These are phyloP conservation scores for Citrus medica DNA, from an alignment of 345 rosid genomes.

Conservation along the genomic window DNA sequence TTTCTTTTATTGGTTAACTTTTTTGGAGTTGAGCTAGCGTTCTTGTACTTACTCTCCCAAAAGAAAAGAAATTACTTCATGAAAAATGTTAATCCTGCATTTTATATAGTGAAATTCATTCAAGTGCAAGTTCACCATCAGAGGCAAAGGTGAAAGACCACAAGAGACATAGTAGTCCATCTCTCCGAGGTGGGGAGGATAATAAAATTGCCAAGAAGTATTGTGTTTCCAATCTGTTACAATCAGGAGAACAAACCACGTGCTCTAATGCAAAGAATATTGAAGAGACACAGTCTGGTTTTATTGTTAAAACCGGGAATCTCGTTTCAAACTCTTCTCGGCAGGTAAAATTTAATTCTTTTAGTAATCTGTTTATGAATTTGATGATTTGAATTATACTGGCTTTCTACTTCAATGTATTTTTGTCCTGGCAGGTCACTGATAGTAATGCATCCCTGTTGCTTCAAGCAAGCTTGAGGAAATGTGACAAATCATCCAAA, in stretches of 20 bases:
- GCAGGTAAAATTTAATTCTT: constrained; percentile 39
- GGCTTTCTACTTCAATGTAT: constrained; percentile 4
- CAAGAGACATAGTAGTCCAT: constrained; percentile 56
- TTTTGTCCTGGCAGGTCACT: constrained; percentile 28
- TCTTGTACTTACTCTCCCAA: background rate
- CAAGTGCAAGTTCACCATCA: constrained; percentile 43
- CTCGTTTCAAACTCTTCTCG: constrained; percentile 20
- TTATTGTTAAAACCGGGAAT: constrained; percentile 29
- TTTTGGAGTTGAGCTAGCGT: background rate
- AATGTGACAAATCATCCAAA: constrained; percentile 46
- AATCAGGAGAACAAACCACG: constrained; percentile 24
- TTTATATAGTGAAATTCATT: constrained; percentile 55
- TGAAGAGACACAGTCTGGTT: constrained; percentile 33
- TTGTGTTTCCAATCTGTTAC: constrained; percentile 25
- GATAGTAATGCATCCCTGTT: constrained; percentile 20
- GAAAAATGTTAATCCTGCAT: constrained; percentile 14
- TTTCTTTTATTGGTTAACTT: background rate
- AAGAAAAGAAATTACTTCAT: constrained; percentile 1
- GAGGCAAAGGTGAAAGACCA: constrained; percentile 37
- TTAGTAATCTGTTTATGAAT: constrained; percentile 3
- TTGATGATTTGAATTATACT: constrained; percentile 7
- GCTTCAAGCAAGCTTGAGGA: constrained; percentile 56
- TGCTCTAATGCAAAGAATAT: constrained; percentile 33
- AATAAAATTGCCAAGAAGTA: constrained; percentile 41
- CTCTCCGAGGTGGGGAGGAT: constrained; percentile 33